phyloP scores from a whole-genome alignment of 1,284 basidiomycete species.

The Xerocomus minutiporus region DNA sequence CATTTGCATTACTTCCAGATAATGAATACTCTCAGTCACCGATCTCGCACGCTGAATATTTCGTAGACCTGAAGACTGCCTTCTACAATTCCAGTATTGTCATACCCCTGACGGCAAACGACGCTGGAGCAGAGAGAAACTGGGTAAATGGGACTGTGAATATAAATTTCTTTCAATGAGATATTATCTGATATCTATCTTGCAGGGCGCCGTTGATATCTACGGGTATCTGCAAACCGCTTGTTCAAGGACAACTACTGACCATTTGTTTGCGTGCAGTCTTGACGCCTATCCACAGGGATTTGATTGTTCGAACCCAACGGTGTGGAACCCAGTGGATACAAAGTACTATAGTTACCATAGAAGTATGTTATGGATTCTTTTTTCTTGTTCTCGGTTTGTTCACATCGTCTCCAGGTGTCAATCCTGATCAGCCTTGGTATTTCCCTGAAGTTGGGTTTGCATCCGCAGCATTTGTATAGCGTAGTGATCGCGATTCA shows the following conservation, averaged over 20 bases:
- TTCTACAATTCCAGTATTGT: constrained; percentile 57
- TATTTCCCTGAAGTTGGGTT: constrained; percentile 33
- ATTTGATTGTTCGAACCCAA: constrained; percentile 35
- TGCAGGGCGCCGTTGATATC: constrained; percentile 47
- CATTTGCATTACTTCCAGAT: constrained; percentile 38
- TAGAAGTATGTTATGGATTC: constrained; percentile 15
- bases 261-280: constrained; percentile 8
- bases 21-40: constrained; percentile 68
- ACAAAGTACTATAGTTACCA: constrained; percentile 30
- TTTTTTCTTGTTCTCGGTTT: background rate
- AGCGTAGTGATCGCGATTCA: constrained; percentile 30
- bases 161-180: background rate
- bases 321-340: constrained; percentile 27
- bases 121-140: constrained; percentile 53
- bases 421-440: constrained; percentile 27
- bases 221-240: constrained; percentile 39
- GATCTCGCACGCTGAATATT: constrained; percentile 54
- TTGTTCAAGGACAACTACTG: background rate
- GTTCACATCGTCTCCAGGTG: constrained; percentile 18
- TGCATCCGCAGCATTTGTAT: background rate
- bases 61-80: constrained; percentile 54
- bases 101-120: constrained; percentile 72
- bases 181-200: constrained; percentile 8
- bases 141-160: constrained; percentile 64
- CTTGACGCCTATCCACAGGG: constrained; percentile 31